Percentiles rank a stretch among this genome's conserved stretches.
Conservation (phyloP, 306 rosid genomes). For the Cercis canadensis region DNA sequence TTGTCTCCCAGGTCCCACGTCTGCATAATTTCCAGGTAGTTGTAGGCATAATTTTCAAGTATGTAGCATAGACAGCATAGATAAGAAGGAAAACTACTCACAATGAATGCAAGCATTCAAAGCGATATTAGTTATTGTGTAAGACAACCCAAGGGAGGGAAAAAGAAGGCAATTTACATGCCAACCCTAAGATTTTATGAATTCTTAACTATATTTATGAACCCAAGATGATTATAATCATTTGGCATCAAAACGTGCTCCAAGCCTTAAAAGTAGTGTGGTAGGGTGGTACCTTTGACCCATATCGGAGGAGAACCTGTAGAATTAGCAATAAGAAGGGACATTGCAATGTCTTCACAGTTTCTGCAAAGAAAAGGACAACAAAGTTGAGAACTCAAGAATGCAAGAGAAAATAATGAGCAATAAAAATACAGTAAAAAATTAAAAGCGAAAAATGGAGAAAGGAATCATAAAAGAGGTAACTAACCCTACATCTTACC, state of each 20-base stretch:
- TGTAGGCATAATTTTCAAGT: not conserved
- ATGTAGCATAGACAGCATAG: not conserved
- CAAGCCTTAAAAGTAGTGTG: not conserved
- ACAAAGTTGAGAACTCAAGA: constrained; percentile 10
- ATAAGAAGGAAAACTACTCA: not conserved
- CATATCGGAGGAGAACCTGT: constrained; percentile 64
- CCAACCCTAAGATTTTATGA: too few relatives aligned
- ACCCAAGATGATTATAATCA: too few relatives aligned
- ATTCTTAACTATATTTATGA: too few relatives aligned
- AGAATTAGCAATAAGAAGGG: constrained; percentile 62
- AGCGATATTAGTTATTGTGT: not conserved
- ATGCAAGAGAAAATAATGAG: not conserved
- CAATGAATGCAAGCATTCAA: constrained; percentile 17
- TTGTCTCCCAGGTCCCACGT: constrained; percentile 7
- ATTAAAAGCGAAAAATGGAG: not conserved
- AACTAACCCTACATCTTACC: constrained; percentile 44
- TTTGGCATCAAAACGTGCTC: not conserved
- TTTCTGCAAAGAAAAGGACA: constrained; percentile 39
- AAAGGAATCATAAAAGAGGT: not conserved
- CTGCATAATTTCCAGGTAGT: not conserved
- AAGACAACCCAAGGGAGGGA: not conserved
- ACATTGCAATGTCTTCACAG: constrained; percentile 72
- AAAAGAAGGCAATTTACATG: not conserved
- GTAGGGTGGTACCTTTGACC: constrained; percentile 55
- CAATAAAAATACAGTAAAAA: not conserved